Evolutionary conservation across 495 filamentous ascomycete genomes (phyloP).

Genomic region (Aspergillus affinis): DNA sequence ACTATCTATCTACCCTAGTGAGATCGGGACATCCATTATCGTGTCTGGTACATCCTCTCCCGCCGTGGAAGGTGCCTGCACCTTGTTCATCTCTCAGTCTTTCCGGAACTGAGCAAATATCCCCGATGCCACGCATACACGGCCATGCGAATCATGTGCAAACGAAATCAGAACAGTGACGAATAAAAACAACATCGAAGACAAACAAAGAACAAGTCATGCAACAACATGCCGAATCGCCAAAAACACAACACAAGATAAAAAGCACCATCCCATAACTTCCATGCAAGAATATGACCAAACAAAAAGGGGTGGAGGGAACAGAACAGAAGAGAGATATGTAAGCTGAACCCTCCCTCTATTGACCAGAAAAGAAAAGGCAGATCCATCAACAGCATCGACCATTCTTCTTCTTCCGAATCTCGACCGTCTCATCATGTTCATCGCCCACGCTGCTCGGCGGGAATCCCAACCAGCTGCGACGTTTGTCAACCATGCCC

Average conservation of each 20-base stretch:
- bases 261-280: not conserved
- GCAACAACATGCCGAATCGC: not conserved
- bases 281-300: not conserved
- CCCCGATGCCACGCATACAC: not conserved
- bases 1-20: not conserved
- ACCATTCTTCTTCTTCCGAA: slow-evolving; percentile 25
- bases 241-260: not conserved
- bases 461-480: slow-evolving; percentile 54
- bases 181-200: not conserved
- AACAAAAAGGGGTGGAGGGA: not conserved
- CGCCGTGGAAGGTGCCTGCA: not conserved
- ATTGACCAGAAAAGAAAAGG: slow-evolving; percentile 2
- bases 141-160: not conserved
- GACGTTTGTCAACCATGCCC: slow-evolving; percentile 46
- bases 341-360: not conserved
- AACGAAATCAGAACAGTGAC: not conserved
- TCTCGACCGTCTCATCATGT: slow-evolving; percentile 27
- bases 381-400: slow-evolving; percentile 40
- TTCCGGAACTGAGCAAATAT: not conserved
- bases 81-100: not conserved
- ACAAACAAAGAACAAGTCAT: not conserved
- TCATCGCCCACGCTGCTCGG: slow-evolving; percentile 42
- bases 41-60: not conserved
- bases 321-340: slow-evolving; percentile 3
- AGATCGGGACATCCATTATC: not conserved